Evolutionary conservation across 169 alveolate species (phyloP).

Genomic region (Cryptosporidium muris): DNA sequence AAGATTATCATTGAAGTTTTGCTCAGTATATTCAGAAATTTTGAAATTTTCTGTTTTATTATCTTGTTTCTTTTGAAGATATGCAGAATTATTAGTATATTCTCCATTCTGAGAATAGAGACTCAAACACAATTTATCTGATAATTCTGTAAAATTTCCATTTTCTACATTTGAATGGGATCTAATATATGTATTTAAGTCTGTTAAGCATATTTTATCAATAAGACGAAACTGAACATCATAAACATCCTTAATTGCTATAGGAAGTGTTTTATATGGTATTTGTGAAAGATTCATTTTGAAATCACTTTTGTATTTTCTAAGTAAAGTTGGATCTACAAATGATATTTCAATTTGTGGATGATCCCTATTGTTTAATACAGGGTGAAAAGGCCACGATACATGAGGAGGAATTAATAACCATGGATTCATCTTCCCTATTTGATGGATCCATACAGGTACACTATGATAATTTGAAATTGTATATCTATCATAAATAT

Average conservation of each 20-base stretch:
- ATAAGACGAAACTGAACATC: conserved; percentile 39
- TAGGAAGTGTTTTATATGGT: conserved; percentile 50
- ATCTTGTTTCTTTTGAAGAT: too few relatives aligned
- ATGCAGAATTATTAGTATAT: not conserved
- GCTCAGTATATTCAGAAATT: too few relatives aligned
- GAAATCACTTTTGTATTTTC: conserved; percentile 11
- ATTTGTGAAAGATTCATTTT: not conserved
- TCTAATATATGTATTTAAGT: too few relatives aligned
- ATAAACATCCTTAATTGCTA: conserved; percentile 26
- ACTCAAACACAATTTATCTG: too few relatives aligned
- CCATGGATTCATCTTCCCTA: conserved; percentile 23
- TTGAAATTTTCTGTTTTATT: too few relatives aligned
- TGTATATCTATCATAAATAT: conserved; percentile 29
- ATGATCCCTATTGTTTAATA: conserved; percentile 3
- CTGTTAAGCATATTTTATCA: not conserved
- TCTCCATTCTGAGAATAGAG: not conserved
- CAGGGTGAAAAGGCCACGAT: conserved; percentile 45
- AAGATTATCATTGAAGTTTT: not conserved
- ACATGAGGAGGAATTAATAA: conserved; percentile 36
- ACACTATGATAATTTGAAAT: conserved; percentile 34
- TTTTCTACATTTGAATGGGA: too few relatives aligned
- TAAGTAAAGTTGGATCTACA: conserved; percentile 36
- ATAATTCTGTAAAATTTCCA: too few relatives aligned
- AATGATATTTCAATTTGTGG: conserved; percentile 34
- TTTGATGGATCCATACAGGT: conserved; percentile 30